Evolutionary conservation across 139 green algal genomes (phyloP), one percentile per base, ranked within the genome.

Genomic region (Closterium sp.): DNA sequence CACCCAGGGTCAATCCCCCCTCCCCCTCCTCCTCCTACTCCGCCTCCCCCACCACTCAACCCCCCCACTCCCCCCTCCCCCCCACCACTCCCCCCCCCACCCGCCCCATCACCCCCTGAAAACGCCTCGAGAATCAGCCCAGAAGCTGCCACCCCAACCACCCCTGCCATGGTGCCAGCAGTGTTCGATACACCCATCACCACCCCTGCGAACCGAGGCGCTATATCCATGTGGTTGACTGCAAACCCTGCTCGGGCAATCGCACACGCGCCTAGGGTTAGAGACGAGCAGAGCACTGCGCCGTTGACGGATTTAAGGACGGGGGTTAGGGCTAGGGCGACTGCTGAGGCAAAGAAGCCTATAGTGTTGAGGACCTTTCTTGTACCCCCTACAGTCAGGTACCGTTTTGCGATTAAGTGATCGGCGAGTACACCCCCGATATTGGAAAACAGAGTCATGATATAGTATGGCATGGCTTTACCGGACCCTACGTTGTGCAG

Each of bases 141-240:
- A 0, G 98, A 99, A 0, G 97, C 94, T 0, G 96, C 94, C n/a
- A 99, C 97, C 1, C 98, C 98, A 6, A 99, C 95, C 21, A 99
- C 96, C 2, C 98, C 97, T 10, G 96, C 94, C 12, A 98, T 83
- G 0, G 97, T 98, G 32, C 97, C 97, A 95, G 97, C 97, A 0
- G 97, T 98, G 93, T 98, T 98, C 34, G 95, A 97, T 25, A 98
- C 96, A 34, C 97, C 97, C 98, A 99, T 99, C 38, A 99, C 93
- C 25, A 99, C 92, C 55, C 98, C 98, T 3, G 98, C 98, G 90
- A 98, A 98, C 66, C 96, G 95, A 25, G 98, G 98, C 21, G 98
- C 98, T 19, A 99, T 98, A 95, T 99, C 98, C 89, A 96, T 94
- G 94, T 96, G 94, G 87, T 96, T 96, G 0, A 99, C 98, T 0